phyloP scores from a whole-genome alignment of 2,329 filamentous ascomycete genomes.

The Cladophialophora carrionii region DNA sequence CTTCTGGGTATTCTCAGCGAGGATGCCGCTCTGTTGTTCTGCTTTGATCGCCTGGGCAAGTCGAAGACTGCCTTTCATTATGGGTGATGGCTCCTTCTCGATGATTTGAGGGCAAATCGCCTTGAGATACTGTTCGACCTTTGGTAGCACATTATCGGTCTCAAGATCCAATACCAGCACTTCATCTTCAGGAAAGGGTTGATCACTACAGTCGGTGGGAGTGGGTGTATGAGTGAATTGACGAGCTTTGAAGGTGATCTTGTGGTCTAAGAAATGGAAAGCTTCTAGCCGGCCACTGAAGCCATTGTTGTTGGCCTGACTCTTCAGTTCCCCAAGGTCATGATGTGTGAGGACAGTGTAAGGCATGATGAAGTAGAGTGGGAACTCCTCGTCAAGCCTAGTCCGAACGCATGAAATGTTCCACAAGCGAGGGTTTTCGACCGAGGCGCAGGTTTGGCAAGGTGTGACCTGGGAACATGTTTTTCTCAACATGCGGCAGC shows the following conservation, averaged over 20 bases:
- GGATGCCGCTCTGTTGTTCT: constrained; percentile 7
- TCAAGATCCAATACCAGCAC: constrained; percentile 57
- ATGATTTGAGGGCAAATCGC: constrained; percentile 48
- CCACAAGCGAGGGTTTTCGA: constrained; percentile 65
- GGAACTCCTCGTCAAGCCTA: constrained; percentile 61
- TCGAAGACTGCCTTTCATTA: constrained; percentile 46
- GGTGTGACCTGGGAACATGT: constrained; percentile 64
- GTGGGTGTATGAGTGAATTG: neutral
- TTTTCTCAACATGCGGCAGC: constrained; percentile 68
- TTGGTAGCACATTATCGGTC: constrained; percentile 46
- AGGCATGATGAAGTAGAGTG: constrained; percentile 59
- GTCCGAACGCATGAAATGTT: constrained; percentile 63
- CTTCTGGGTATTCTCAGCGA: constrained; percentile 5
- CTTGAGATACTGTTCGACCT: constrained; percentile 59
- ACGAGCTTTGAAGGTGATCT: constrained; percentile 52
- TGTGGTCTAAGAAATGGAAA: constrained; percentile 58
- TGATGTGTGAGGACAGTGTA: constrained; percentile 57
- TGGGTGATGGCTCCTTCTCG: constrained; percentile 54
- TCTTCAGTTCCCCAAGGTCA: constrained; percentile 41
- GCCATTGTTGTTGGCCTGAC: constrained; percentile 35
- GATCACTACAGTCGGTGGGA: neutral
- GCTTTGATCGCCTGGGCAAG: constrained; percentile 17
- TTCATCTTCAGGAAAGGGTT: constrained; percentile 35
- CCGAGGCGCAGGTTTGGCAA: constrained; percentile 61
- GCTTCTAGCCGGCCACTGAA: constrained; percentile 57